Base-by-base conservation (phyloP, 495 filamentous ascomycete species). In the Immersiella caudata region DNA sequence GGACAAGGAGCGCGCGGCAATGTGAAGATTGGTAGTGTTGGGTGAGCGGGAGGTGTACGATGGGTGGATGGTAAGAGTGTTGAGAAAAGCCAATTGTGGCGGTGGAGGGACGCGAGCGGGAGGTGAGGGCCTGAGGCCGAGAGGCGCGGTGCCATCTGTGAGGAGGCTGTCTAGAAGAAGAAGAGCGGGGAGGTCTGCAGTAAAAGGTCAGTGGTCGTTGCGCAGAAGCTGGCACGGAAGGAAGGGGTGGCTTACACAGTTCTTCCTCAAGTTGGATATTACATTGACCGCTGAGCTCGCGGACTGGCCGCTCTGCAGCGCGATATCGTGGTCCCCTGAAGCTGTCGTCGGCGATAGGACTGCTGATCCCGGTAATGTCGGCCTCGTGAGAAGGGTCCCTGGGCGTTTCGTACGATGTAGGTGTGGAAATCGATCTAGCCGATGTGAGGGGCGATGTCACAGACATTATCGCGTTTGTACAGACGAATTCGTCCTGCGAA, bases 201-300 rank as follows among this genome's bases (percentile, higher is more conserved):
- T 21, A 3, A 0, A 27, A 70, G 59, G 71, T 46, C 21, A 54
- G 52, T 49, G n/a, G 60, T 22, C 6, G 7, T 58, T 40, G 25
- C 11, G 36, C 20, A 12, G 40, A 18, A 24, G 9, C 56, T 16
- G 11, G 40, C 1, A 33, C 29, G 35, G 49, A 9, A 3, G 56
- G 9, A 60, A 16, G 24, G 16, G n/a, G 11, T 20, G 18, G 73
- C 82, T 35, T 77, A 92, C 90, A 90, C 21, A 93, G 85, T 46
- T 87, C 82, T 74, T 94, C 92, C 73, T 93, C 91, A 4, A 94
- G 80, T 75, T 90, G 92, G 29, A 93, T 89, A 58, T 85, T 85
- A 56, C 84, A 87, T 70, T 92, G 87, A 52, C 88, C 80, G 27
- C 82, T 83, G 7, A 94, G 75, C 67, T 90, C 86, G 58, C 83